These are phyloP conservation scores for Peltaster fructicola DNA, from an alignment of 2,329 filamentous ascomycete species.

Conservation along the genomic window DNA sequence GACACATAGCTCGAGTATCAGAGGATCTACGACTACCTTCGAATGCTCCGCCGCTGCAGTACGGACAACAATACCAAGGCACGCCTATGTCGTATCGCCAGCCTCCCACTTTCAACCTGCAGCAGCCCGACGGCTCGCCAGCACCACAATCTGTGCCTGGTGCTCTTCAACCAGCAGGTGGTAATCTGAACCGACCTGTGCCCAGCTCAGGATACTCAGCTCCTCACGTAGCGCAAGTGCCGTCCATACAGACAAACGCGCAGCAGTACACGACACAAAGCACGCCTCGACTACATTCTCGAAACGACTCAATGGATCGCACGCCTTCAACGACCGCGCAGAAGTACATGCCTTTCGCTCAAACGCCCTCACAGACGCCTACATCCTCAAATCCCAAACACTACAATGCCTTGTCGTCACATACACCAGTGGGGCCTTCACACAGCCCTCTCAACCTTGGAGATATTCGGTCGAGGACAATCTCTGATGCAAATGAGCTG, in stretches of 20 bases:
- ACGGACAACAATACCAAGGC: slow-evolving; percentile 30
- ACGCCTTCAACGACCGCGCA: slow-evolving; percentile 26
- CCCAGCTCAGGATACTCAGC: slow-evolving; percentile 38
- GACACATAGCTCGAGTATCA: slow-evolving; percentile 6
- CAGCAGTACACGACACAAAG: slow-evolving; percentile 36
- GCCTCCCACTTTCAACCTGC: slow-evolving; percentile 40
- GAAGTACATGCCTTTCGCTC: slow-evolving; percentile 43
- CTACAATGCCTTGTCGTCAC: slow-evolving; percentile 26
- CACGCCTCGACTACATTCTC: slow-evolving; percentile 33
- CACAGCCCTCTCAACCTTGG: slow-evolving; percentile 82
- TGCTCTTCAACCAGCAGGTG: slow-evolving; percentile 38
- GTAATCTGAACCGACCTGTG: slow-evolving; percentile 33
- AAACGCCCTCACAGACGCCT: slow-evolving; percentile 41
- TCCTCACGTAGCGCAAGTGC: slow-evolving; percentile 33
- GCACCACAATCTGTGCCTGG: too few species aligned
- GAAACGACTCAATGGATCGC: slow-evolving; percentile 35
- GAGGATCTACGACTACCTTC: slow-evolving; percentile 6
- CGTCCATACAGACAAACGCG: slow-evolving; percentile 29
- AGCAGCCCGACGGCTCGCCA: slow-evolving; percentile 28
- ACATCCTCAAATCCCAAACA: slow-evolving; percentile 23
- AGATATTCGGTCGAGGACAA: slow-evolving; percentile 75
- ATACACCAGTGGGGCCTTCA: slow-evolving; percentile 40
- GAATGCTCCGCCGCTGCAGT: slow-evolving; percentile 6
- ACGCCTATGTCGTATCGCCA: slow-evolving; percentile 30
- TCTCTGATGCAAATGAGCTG: slow-evolving; percentile 62